Evolutionary conservation across 83 land plant species (phyloP).

Genomic region (Thuja plicata): DNA sequence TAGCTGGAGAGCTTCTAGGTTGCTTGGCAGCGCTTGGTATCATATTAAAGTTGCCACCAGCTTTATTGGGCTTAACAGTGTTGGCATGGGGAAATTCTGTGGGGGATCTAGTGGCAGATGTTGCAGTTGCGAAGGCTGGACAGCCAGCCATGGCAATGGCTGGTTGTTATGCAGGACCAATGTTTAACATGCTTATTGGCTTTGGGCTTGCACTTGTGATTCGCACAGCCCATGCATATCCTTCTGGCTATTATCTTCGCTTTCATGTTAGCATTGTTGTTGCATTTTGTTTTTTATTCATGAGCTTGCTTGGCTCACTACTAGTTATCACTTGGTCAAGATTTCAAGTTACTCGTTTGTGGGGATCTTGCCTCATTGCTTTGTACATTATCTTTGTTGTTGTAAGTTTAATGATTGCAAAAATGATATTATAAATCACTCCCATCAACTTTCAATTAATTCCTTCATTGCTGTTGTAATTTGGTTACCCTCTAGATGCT

Average conservation of each 20-base stretch:
- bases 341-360: conserved; percentile 75
- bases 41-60: conserved; percentile 73
- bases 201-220: conserved; percentile 80
- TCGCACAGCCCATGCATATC: conserved; percentile 54
- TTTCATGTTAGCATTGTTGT: conserved; percentile 74
- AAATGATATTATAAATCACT: background rate
- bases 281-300: conserved; percentile 79
- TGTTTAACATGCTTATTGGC: conserved; percentile 97
- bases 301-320: conserved; percentile 80
- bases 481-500: background rate
- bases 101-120: conserved; percentile 96
- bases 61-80: conserved; percentile 86
- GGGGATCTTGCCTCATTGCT: conserved; percentile 86
- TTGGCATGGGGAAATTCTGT: conserved; percentile 99
- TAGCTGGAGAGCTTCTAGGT: conserved; percentile 90
- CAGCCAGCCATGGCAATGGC: conserved; percentile 95
- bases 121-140: conserved; percentile 87
- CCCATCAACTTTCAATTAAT: background rate
- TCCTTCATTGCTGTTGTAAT: background rate
- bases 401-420: conserved; percentile 60
- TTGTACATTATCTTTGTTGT: conserved; percentile 61
- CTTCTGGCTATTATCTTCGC: conserved; percentile 63
- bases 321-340: conserved; percentile 66
- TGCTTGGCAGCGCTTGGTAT: conserved; percentile 70
- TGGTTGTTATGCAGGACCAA: conserved; percentile 97